Evolutionary conservation across 1,139 yeast species (phyloP).

Genomic region (Geotrichum siamense): DNA sequence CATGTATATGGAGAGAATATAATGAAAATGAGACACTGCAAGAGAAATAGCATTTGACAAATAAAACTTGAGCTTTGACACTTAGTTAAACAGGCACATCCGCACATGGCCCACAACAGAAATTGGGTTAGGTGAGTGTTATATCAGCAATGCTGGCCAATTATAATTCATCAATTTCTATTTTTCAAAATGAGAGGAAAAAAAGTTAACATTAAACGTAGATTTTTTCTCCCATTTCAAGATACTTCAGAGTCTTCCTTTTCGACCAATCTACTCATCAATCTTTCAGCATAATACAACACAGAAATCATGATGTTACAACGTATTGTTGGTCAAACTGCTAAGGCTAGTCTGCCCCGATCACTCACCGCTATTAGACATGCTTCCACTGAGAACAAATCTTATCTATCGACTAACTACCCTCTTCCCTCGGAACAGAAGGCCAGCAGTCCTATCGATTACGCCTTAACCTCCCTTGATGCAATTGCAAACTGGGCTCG

Average conservation of each 20-base stretch:
- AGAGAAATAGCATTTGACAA: no score
- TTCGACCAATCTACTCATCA: not conserved
- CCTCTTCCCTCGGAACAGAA: slow-evolving; percentile 50
- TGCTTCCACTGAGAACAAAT: slow-evolving; percentile 17
- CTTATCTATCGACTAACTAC: slow-evolving; percentile 41
- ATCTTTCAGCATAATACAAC: no score
- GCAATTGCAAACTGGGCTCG: slow-evolving; percentile 88
- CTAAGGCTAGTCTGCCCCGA: slow-evolving; percentile 8
- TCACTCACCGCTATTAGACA: slow-evolving; percentile 8
- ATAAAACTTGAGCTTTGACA: no score
- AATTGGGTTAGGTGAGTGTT: no score
- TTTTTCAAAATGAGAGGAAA: slow-evolving; percentile 2
- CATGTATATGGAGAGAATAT: no score
- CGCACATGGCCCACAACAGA: no score
- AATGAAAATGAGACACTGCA: no score
- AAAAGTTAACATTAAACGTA: not conserved
- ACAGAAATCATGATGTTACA: slow-evolving; percentile 14
- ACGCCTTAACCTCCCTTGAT: slow-evolving; percentile 78
- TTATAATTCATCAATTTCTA: slow-evolving; percentile 2
- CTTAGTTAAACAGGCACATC: no score
- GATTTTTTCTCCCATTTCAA: not conserved
- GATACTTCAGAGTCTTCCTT: not conserved
- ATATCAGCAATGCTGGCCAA: no score
- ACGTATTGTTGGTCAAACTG: slow-evolving; percentile 9
- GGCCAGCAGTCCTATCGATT: slow-evolving; percentile 57